Conservation (phyloP, 768 basidiomycete genomes). For the Hortiboletus campestris region DNA sequence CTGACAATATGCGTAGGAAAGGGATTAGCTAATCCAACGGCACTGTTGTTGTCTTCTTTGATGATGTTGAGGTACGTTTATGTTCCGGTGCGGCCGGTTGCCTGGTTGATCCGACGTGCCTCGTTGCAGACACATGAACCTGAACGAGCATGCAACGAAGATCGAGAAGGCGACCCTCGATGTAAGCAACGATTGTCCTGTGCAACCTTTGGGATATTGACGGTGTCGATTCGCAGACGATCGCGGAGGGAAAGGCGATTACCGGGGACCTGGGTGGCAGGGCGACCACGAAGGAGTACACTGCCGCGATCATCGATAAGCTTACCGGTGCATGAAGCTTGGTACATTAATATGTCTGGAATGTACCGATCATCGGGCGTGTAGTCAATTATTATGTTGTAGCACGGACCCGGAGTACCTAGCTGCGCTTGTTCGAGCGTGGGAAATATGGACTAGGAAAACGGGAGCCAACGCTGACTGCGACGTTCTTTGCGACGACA, state of each 20-base stretch:
- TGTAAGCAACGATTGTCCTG: slow-evolving; percentile 48
- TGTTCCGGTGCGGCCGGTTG: slow-evolving; percentile 4
- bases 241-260: slow-evolving; percentile 93
- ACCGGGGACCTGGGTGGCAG: slow-evolving; percentile 97
- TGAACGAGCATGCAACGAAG: slow-evolving; percentile 76
- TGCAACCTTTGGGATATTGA: slow-evolving; percentile 2
- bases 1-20: slow-evolving; percentile 51
- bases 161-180: slow-evolving; percentile 90
- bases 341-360: slow-evolving; percentile 11
- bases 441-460: slow-evolving; percentile 25
- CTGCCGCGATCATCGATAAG: slow-evolving; percentile 80
- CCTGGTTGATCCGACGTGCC: slow-evolving; percentile 24
- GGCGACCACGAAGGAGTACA: slow-evolving; percentile 86
- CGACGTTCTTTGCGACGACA: slow-evolving; percentile 37
- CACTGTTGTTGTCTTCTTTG: slow-evolving; percentile 86
- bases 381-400: slow-evolving; percentile 3
- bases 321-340: slow-evolving; percentile 37
- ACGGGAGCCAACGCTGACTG: slow-evolving; percentile 1
- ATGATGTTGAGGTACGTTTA: slow-evolving; percentile 91
- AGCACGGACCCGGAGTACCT: neutral
- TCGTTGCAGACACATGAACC: slow-evolving; percentile 80
- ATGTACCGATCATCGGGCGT: neutral
- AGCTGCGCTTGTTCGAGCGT: slow-evolving; percentile 20
- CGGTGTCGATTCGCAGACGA: slow-evolving; percentile 57
- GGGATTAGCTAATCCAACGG: slow-evolving; percentile 98